Conservation (phyloP, 2,329 filamentous ascomycete species). For the Cladosporium sp. region DNA sequence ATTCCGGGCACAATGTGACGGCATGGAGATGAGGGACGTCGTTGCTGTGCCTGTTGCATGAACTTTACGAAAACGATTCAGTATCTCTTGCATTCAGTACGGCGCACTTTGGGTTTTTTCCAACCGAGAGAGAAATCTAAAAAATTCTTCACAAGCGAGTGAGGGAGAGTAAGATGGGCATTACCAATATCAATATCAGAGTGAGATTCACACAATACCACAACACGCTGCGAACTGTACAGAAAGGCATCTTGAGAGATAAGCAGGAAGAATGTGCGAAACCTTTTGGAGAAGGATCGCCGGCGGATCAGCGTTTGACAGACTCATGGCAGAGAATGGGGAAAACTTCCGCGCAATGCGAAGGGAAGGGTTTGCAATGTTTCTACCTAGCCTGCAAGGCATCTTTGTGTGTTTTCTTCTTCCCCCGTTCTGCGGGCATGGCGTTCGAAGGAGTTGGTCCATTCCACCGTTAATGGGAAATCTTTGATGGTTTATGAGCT, state of each 20-base stretch:
- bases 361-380: not conserved
- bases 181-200: not conserved
- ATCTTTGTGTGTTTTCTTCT: not conserved
- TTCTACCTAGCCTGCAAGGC: not conserved
- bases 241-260: conserved; percentile 1
- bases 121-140: not conserved
- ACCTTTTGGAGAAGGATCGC: not conserved
- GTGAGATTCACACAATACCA: not conserved
- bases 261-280: not conserved
- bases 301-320: not conserved
- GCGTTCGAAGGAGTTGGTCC: not conserved
- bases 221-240: not conserved
- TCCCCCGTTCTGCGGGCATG: not conserved
- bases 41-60: not conserved
- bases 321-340: not conserved
- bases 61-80: conserved; percentile 9
- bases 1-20: not conserved
- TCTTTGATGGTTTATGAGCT: not conserved
- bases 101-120: conserved; percentile 6
- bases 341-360: not conserved
- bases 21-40: not conserved
- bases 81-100: conserved; percentile 2
- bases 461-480: not conserved
- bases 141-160: no score
- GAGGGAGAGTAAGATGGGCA: no score